These are phyloP conservation scores for Iberis amara DNA, from an alignment of 441 rosid genomes.

Conservation along the genomic window DNA sequence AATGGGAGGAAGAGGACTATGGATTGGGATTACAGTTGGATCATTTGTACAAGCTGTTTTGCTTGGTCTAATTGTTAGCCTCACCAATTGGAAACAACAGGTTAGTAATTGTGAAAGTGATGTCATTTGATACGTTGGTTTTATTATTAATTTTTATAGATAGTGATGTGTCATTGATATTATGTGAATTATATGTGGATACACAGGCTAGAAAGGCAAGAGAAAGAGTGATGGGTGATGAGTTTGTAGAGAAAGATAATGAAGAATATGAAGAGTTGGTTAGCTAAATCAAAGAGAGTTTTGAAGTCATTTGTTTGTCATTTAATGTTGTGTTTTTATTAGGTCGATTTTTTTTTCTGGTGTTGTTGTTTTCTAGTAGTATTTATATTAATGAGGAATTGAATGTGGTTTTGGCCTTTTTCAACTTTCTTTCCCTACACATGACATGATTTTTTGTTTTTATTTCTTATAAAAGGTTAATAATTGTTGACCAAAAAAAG, in stretches of 20 bases:
- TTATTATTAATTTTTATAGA: neutral
- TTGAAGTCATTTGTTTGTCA: neutral
- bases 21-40: constrained; percentile 56
- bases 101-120: constrained; percentile 23
- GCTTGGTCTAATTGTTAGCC: constrained; percentile 34
- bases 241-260: constrained; percentile 22
- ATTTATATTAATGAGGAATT: neutral
- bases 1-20: constrained; percentile 41
- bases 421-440: no score
- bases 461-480: no score
- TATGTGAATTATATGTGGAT: neutral
- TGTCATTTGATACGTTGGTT: no score
- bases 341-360: neutral
- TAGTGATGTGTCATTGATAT: constrained; percentile 8
- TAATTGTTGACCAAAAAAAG: no score
- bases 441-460: no score
- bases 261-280: constrained; percentile 19
- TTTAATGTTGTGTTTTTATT: neutral
- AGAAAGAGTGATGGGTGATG: constrained; percentile 28
- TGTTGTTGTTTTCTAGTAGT: neutral
- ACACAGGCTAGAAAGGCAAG: constrained; percentile 28
- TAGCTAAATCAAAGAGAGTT: constrained; percentile 5
- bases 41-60: constrained; percentile 35
- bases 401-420: no score
- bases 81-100: constrained; percentile 51